Conservation (phyloP, 106 monocot genomes). For the Phalaenopsis equestris region DNA sequence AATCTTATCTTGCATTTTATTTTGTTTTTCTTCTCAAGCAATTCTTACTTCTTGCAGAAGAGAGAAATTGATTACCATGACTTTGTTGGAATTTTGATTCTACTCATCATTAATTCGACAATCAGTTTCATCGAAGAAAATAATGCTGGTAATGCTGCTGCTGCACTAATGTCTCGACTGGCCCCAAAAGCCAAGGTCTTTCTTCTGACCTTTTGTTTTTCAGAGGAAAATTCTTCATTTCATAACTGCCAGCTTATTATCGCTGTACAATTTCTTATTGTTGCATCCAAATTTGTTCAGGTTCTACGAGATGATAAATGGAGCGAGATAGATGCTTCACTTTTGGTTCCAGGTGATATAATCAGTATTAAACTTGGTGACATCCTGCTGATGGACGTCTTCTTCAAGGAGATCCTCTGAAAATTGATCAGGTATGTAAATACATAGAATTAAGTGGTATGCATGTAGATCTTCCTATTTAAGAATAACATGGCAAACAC, state of each 20-base stretch:
- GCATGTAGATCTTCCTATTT: neutral
- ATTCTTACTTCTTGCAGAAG: conserved; percentile 16
- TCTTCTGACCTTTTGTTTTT: neutral
- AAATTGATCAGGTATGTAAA: conserved; percentile 45
- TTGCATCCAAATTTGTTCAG: conserved; percentile 10
- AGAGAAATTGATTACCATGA: conserved; percentile 37
- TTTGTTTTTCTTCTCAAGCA: neutral
- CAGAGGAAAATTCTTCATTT: neutral
- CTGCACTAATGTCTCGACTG: conserved; percentile 47
- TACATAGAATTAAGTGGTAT: too few species aligned
- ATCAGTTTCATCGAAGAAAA: conserved; percentile 56
- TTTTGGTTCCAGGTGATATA: conserved; percentile 48
- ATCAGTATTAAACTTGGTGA: conserved; percentile 55
- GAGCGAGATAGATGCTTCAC: conserved; percentile 40
- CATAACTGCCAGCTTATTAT: neutral
- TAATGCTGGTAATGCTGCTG: conserved; percentile 57
- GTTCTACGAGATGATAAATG: conserved; percentile 39
- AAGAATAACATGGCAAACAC: neutral
- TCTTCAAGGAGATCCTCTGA: conserved; percentile 48
- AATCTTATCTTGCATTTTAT: neutral
- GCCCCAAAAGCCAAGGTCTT: conserved; percentile 49
- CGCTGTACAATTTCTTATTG: neutral
- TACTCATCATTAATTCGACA: conserved; percentile 50
- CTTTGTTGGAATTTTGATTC: conserved; percentile 35
- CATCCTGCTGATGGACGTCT: conserved; percentile 58